These are phyloP conservation scores for Yarrowia divulgata DNA, from an alignment of 805 yeast genomes.

Conservation along the genomic window DNA sequence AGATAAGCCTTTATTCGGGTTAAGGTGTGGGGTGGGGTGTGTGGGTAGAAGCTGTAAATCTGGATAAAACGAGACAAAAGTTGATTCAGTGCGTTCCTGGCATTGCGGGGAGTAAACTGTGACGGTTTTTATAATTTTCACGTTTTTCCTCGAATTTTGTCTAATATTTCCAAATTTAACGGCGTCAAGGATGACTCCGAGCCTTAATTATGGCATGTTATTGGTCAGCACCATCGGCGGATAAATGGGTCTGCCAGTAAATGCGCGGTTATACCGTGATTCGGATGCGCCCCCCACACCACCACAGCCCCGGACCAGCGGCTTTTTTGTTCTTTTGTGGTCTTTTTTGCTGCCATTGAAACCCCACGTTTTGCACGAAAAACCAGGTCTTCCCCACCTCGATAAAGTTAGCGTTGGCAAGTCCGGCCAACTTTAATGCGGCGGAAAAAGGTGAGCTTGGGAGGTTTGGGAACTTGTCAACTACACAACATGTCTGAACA, in stretches of 20 bases:
- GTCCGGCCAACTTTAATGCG: constrained; percentile 17
- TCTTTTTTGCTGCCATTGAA: neutral
- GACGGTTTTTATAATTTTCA: too few species aligned
- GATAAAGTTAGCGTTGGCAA: constrained; percentile 28
- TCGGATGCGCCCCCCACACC: too few species aligned
- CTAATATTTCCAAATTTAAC: neutral
- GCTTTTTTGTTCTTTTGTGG: neutral
- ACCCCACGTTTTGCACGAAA: constrained; percentile 2
- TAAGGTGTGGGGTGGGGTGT: neutral
- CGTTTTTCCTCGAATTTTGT: neutral
- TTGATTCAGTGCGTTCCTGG: too few species aligned
- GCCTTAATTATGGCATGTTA: constrained; percentile 10
- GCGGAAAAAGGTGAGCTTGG: neutral
- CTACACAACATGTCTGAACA: constrained; percentile 37
- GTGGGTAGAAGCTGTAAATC: too few species aligned
- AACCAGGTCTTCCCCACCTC: constrained; percentile 8
- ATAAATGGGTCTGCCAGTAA: too few species aligned
- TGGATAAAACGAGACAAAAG: too few species aligned
- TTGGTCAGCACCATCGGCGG: neutral
- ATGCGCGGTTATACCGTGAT: too few species aligned
- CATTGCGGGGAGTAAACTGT: too few species aligned
- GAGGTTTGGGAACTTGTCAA: constrained; percentile 3
- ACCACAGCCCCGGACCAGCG: constrained; percentile 21
- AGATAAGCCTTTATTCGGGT: constrained; percentile 17
- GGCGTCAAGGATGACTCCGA: neutral